phyloP scores from a whole-genome alignment of 1,284 basidiomycete genomes.

The Lignosus rhinocerotis region DNA sequence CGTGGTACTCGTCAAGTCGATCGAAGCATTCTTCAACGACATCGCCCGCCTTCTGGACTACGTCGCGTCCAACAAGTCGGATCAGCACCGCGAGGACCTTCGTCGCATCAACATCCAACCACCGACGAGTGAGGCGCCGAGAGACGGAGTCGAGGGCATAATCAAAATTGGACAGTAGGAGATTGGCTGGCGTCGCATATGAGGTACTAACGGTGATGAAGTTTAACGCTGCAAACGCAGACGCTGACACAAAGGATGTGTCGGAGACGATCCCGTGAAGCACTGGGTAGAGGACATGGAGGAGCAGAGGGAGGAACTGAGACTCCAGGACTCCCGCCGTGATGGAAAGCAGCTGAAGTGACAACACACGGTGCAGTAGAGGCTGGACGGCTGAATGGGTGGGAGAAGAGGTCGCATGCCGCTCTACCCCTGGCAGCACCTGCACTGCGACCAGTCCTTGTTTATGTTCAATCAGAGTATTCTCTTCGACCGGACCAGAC shows the following conservation, averaged over 20 bases:
- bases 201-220: slow-evolving; percentile 71
- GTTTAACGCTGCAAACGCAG: slow-evolving; percentile 69
- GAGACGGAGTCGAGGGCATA: slow-evolving; percentile 90
- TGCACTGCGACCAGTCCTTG: slow-evolving; percentile 48
- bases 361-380: slow-evolving; percentile 58
- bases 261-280: slow-evolving; percentile 81
- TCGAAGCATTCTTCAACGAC: slow-evolving; percentile 96
- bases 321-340: slow-evolving; percentile 65
- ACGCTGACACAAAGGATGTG: slow-evolving; percentile 62
- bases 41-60: slow-evolving; percentile 86
- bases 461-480: slow-evolving; percentile 51
- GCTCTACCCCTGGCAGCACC: slow-evolving; percentile 34
- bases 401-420: slow-evolving; percentile 34
- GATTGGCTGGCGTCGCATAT: slow-evolving; percentile 81
- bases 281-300: slow-evolving; percentile 81
- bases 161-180: slow-evolving; percentile 91
- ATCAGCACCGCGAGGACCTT: slow-evolving; percentile 83
- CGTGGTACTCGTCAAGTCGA: slow-evolving; percentile 90
- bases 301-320: slow-evolving; percentile 70
- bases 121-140: slow-evolving; percentile 72
- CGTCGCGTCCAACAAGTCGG: slow-evolving; percentile 79
- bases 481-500: slow-evolving; percentile 31
- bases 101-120: slow-evolving; percentile 78
- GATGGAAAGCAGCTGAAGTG: slow-evolving; percentile 74
- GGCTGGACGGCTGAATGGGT: slow-evolving; percentile 40